Conservation (phyloP, 768 basidiomycete genomes). For the Ephemerocybe angulata region DNA sequence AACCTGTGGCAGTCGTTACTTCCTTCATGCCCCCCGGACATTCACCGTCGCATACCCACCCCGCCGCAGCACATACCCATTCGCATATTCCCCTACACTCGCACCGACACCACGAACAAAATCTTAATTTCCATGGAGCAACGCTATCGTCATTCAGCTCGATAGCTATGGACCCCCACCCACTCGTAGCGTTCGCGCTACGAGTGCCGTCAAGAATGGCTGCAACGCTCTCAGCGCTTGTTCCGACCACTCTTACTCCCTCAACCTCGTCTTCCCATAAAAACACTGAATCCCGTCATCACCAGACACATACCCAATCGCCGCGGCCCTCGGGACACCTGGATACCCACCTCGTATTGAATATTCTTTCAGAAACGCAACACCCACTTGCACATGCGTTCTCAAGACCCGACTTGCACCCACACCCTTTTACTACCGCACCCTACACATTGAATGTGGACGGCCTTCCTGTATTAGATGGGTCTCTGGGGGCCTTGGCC, state of each 20-base stretch:
- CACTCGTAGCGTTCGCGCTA: conserved; percentile 85
- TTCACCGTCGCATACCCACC: not conserved
- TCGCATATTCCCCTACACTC: not conserved
- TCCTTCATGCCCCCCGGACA: conserved; percentile 48
- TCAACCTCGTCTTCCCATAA: conserved; percentile 14
- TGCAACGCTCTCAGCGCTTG: conserved; percentile 39
- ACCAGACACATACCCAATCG: no score
- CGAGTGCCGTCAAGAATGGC: conserved; percentile 90
- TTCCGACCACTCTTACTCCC: conserved; percentile 9
- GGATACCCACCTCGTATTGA: conserved; percentile 62
- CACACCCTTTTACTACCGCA: conserved; percentile 47
- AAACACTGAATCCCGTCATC: no score
- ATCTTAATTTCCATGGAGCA: conserved; percentile 68
- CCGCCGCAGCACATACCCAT: not conserved
- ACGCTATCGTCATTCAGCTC: conserved; percentile 93
- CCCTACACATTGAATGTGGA: conserved; percentile 43
- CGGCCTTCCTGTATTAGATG: conserved; percentile 56
- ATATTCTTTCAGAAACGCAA: conserved; percentile 72
- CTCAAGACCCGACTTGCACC: conserved; percentile 67
- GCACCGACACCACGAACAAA: conserved; percentile 1
- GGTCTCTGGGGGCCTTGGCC: conserved; percentile 65
- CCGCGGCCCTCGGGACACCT: no score
- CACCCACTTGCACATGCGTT: conserved; percentile 61
- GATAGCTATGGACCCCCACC: conserved; percentile 83
- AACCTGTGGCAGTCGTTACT: conserved; percentile 86